Base-by-base conservation (phyloP, 176 grass and related monocot genomes). In the Cymbopogon citratus region DNA sequence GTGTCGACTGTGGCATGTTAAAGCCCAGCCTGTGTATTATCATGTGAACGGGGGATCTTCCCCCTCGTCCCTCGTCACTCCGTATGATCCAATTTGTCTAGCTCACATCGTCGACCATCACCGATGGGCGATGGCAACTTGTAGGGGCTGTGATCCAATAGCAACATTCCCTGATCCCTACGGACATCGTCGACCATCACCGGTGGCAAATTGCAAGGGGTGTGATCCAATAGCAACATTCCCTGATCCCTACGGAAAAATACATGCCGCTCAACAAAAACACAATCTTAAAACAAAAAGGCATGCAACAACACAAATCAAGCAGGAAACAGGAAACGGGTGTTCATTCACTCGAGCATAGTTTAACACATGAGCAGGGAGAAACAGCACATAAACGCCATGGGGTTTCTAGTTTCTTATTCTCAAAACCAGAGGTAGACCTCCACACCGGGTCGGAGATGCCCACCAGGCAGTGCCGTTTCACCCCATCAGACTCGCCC, bases 381-480 rank as follows among this genome's bases (percentile, higher is more conserved):
- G 46, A 79, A 84, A 48, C 36, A 75, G 16, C 41, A 65, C 14
- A 78, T 21, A 27, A 46, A 4, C n/a, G 5, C 66, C 31, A 45
- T 61, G 40, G 8, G 12, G 41, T 85, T 71, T 45, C 36, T 21
- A 59, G 79, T 81, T 26, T 80, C 23, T 73, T 31, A 6, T 76
- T 72, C 52, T 14, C 65, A 34, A 48, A 36, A 18, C 6, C 6
- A 9, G 18, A 15, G 51, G n/a, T 9, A n/a, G 6, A 71, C 21
- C 21, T 9, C 52, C 14, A 9, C 12, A 14, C 2, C 5, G 21
- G 26, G 21, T 70, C 10, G 51, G 35, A 79, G 52, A 80, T 7
- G 56, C 52, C 33, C 56, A 65, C 24, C 70, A 21, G 13, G 18
- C 21, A 1, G 3, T n/a, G 33, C 66, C 29, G 16, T 66, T 69